Conservation (phyloP, 208 protist genomes). For the Acanthamoeba healyi region DNA sequence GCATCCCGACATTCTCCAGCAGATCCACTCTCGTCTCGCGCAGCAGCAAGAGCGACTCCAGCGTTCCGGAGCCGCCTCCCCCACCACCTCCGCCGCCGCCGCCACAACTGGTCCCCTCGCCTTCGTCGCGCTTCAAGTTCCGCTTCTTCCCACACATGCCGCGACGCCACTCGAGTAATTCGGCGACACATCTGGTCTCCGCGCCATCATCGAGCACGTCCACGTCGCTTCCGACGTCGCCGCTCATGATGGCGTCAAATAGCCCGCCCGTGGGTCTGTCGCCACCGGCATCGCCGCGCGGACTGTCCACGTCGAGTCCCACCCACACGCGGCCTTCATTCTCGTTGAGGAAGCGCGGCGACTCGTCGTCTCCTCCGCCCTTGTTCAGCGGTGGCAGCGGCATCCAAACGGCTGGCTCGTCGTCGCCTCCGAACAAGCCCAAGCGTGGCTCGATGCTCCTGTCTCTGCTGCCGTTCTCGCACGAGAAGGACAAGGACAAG, state of each 20-base stretch:
- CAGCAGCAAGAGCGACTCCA: neutral
- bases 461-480: slow-evolving; percentile 27
- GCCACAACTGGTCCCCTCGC: neutral
- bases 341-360: neutral
- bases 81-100: neutral
- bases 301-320: neutral
- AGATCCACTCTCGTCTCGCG: neutral
- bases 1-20: neutral
- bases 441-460: slow-evolving; percentile 56
- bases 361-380: slow-evolving; percentile 3
- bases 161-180: neutral
- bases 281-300: slow-evolving; percentile 8
- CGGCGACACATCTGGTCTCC: neutral
- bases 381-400: neutral
- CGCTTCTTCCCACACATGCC: slow-evolving; percentile 40
- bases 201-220: no score
- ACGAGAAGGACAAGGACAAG: slow-evolving; percentile 16
- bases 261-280: neutral
- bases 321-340: slow-evolving; percentile 6
- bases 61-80: neutral
- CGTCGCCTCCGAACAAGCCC: neutral
- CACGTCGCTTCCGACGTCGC: neutral
- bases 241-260: neutral
- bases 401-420: neutral
- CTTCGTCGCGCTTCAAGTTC: slow-evolving; percentile 41